These are phyloP conservation scores for Senna siamea DNA, from an alignment of 306 rosid genomes.

Conservation along the genomic window DNA sequence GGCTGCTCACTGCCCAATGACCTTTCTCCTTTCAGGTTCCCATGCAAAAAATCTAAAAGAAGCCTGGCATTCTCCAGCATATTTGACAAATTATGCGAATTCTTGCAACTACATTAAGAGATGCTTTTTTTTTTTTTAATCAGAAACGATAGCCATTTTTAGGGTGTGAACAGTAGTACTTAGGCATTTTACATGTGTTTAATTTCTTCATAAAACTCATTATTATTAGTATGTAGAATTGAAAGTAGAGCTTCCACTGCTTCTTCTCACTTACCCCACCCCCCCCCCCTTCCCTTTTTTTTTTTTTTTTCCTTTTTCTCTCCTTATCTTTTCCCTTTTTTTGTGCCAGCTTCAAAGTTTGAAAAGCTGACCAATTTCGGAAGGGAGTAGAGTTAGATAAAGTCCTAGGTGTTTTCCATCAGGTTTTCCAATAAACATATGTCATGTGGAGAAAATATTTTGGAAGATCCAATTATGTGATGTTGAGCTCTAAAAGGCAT, in stretches of 20 bases:
- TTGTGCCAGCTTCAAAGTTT: background rate
- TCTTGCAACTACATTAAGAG: background rate
- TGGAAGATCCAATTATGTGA: too few species aligned
- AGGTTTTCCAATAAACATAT: too few species aligned
- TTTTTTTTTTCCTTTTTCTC: too few species aligned
- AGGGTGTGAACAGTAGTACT: background rate
- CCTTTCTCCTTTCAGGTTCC: conserved; percentile 7
- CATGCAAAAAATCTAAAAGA: conserved; percentile 7
- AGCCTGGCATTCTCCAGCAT: background rate
- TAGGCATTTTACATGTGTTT: background rate
- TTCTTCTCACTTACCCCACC: too few species aligned
- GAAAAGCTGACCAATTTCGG: background rate
- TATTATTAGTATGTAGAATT: background rate
- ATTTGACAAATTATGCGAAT: background rate
- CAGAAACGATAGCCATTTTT: background rate
- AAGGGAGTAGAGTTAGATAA: too few species aligned
- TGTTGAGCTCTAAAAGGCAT: too few species aligned
- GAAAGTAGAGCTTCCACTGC: background rate
- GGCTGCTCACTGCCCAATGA: background rate
- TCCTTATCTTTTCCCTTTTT: too few species aligned
- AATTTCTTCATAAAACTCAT: background rate
- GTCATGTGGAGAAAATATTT: too few species aligned
- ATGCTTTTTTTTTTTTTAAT: background rate
- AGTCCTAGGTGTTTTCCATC: too few species aligned
- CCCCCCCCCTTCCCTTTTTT: too few species aligned